phyloP scores from a whole-genome alignment of 495 filamentous ascomycete species.

The Chaetomium cochliodes region DNA sequence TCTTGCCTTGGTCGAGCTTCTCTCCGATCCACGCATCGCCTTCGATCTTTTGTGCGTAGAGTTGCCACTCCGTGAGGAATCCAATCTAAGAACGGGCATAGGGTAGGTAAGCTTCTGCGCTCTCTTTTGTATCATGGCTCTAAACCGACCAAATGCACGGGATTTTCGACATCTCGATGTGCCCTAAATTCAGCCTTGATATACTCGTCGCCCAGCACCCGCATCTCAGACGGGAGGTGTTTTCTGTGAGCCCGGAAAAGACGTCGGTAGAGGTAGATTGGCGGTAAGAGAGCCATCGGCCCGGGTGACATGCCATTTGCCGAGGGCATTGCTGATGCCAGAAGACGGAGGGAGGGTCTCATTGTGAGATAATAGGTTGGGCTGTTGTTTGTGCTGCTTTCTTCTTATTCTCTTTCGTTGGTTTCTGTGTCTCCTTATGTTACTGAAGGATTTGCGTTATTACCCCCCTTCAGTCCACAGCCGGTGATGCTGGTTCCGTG shows the following conservation, averaged over 20 bases:
- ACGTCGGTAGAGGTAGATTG: conserved; percentile 85
- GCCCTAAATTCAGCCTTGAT: conserved; percentile 86
- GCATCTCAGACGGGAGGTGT: conserved; percentile 68
- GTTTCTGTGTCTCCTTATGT: not conserved
- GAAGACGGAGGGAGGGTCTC: conserved; percentile 31
- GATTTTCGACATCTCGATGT: conserved; percentile 81
- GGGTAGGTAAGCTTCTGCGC: not conserved
- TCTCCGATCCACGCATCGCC: conserved; percentile 78
- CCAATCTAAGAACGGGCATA: conserved; percentile 62
- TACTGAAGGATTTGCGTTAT: too few relatives aligned
- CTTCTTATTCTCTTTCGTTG: not conserved
- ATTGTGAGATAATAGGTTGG: conserved; percentile 21
- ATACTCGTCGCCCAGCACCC: conserved; percentile 84
- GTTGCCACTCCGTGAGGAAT: conserved; percentile 94
- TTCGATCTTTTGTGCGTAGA: conserved; percentile 88
- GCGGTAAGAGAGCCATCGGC: conserved; percentile 78
- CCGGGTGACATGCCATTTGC: conserved; percentile 48
- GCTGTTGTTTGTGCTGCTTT: not conserved
- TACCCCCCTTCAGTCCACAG: too few relatives aligned
- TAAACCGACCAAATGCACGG: conserved; percentile 75
- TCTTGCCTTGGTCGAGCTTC: conserved; percentile 70
- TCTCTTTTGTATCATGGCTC: not conserved
- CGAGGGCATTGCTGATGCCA: conserved; percentile 36
- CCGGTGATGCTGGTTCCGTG: too few relatives aligned
- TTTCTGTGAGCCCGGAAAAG: conserved; percentile 82